Evolutionary conservation across 148 eudicot genomes (phyloP).

Genomic region (Polygonum aviculare): DNA sequence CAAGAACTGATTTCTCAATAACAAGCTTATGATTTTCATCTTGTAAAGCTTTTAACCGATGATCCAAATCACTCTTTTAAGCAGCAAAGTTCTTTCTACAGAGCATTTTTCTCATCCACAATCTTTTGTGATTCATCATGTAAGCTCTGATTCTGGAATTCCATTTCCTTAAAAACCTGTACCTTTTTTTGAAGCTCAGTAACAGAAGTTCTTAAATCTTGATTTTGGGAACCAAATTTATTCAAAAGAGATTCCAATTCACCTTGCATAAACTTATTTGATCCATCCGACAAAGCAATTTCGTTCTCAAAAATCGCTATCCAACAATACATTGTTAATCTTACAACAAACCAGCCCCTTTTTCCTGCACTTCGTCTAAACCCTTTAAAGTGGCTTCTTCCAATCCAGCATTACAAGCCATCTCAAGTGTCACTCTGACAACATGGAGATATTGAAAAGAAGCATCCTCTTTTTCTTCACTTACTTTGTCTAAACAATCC

Average conservation of each 20-base stretch:
- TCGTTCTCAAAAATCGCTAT: slow-evolving; percentile 53
- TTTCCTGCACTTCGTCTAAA: slow-evolving; percentile 41
- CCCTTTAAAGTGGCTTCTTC: slow-evolving; percentile 57
- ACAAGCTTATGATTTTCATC: slow-evolving; percentile 47
- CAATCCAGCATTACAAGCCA: slow-evolving; percentile 60
- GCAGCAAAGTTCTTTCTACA: slow-evolving; percentile 67
- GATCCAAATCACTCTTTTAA: slow-evolving; percentile 52
- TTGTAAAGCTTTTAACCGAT: slow-evolving; percentile 62
- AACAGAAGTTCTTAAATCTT: slow-evolving; percentile 55
- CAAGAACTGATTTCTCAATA: slow-evolving; percentile 53
- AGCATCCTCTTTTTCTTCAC: slow-evolving; percentile 48
- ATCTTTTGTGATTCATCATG: slow-evolving; percentile 38
- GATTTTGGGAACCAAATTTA: slow-evolving; percentile 47
- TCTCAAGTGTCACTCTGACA: slow-evolving; percentile 31
- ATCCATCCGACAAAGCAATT: slow-evolving; percentile 42
- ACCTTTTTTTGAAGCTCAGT: slow-evolving; percentile 64
- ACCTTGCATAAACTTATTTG: slow-evolving; percentile 43
- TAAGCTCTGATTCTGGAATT: slow-evolving; percentile 43
- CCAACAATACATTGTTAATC: slow-evolving; percentile 54
- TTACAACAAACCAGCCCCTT: slow-evolving; percentile 44
- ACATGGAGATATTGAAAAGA: too few relatives aligned
- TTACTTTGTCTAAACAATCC: slow-evolving; percentile 28
- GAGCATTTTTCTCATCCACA: slow-evolving; percentile 51
- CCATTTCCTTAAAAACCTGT: slow-evolving; percentile 42
- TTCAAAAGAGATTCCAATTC: slow-evolving; percentile 49